Evolutionary conservation across 83 land plant species (phyloP).

Genomic region (Picea abies): DNA sequence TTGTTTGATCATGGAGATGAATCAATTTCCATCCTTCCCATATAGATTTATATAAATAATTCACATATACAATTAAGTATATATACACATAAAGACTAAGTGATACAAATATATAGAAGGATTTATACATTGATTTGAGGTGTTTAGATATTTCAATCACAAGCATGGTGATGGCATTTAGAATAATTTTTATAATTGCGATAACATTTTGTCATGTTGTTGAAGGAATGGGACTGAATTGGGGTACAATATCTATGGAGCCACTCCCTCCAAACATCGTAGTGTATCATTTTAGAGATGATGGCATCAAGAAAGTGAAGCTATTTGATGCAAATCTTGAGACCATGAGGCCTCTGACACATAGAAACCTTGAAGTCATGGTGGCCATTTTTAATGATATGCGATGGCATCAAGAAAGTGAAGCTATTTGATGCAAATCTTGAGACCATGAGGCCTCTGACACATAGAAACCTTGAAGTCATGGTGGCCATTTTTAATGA

Average conservation of each 20-base stretch:
- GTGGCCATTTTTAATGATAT: constrained; percentile 70
- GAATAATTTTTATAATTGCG: too few species aligned
- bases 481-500: constrained; percentile 79
- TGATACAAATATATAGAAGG: too few species aligned
- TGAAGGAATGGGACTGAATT: constrained; percentile 51
- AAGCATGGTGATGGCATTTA: too few species aligned
- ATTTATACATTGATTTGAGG: too few species aligned
- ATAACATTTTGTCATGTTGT: too few species aligned
- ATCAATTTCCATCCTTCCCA: too few species aligned
- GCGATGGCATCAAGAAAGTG: constrained; percentile 54
- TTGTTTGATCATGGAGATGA: too few species aligned
- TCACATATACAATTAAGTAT: too few species aligned
- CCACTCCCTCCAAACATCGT: constrained; percentile 53
- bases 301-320: constrained; percentile 62
- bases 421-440: constrained; percentile 78
- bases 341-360: constrained; percentile 51
- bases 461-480: constrained; percentile 57
- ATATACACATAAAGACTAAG: too few species aligned
- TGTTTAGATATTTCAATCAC: too few species aligned
- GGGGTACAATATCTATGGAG: constrained; percentile 71
- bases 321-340: constrained; percentile 64
- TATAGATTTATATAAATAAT: too few species aligned
- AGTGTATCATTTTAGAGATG: constrained; percentile 57
- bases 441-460: constrained; percentile 46
- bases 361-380: constrained; percentile 69